Evolutionary conservation across 495 filamentous ascomycete species (phyloP).

Genomic region (Barbatosphaeria neglecta): DNA sequence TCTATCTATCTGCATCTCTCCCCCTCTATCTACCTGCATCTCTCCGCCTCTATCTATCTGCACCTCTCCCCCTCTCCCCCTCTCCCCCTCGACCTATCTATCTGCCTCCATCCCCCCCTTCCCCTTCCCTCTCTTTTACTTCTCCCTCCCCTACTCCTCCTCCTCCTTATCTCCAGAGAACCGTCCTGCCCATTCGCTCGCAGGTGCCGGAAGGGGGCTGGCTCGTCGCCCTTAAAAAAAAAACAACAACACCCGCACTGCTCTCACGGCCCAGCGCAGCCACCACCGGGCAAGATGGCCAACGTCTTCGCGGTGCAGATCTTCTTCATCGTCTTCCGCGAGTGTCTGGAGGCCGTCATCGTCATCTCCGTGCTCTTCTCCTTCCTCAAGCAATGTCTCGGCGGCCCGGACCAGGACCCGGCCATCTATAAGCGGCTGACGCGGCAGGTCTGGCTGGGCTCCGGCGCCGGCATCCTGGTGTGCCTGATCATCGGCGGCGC

Average conservation of each 20-base stretch:
- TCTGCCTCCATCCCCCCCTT: too few species aligned
- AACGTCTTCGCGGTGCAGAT: constrained; percentile 16
- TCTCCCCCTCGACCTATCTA: not conserved
- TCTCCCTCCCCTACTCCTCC: not conserved
- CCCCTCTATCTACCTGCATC: not conserved
- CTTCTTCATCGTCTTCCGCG: constrained; percentile 66
- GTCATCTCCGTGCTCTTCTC: constrained; percentile 62
- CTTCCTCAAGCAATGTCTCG: constrained; percentile 31
- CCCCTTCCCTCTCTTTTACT: not conserved
- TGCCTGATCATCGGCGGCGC: constrained; percentile 49
- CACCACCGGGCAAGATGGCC: not conserved
- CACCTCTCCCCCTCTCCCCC: not conserved
- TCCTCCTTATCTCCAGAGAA: too few species aligned
- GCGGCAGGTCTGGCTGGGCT: constrained; percentile 49
- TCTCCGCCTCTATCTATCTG: not conserved
- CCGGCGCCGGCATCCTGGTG: constrained; percentile 39
- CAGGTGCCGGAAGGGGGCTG: too few species aligned
- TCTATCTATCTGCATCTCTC: not conserved
- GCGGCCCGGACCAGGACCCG: constrained; percentile 27
- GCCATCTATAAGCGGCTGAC: constrained; percentile 42
- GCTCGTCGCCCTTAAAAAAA: too few species aligned
- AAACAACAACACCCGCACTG: too few species aligned
- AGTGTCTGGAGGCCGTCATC: constrained; percentile 56
- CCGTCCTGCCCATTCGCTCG: too few species aligned
- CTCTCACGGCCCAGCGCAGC: not conserved